Evolutionary conservation across 306 rosid species (phyloP).

Genomic region (Elaeagnus macrophylla): DNA sequence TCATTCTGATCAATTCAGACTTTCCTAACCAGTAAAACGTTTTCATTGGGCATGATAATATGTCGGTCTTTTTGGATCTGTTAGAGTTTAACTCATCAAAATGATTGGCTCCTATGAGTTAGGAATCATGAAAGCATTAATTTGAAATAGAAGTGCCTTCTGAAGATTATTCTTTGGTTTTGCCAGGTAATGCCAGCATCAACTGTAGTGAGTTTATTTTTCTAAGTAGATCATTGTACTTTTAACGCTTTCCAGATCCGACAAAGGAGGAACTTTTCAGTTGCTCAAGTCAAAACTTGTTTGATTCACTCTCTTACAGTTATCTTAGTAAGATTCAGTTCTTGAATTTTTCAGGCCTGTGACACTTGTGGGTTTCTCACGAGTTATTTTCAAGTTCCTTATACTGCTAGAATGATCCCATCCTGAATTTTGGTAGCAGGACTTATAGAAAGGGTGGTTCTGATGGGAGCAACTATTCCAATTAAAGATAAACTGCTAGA

Average conservation of each 20-base stretch:
- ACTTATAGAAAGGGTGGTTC: slow-evolving; percentile 43
- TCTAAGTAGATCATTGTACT: neutral
- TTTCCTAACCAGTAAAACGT: too few species aligned
- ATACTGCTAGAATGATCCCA: slow-evolving; percentile 5
- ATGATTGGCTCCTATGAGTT: too few species aligned
- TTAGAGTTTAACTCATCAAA: too few species aligned
- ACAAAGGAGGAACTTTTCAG: slow-evolving; percentile 45
- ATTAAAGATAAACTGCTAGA: slow-evolving; percentile 39
- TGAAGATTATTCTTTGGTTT: too few species aligned
- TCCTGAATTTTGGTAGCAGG: slow-evolving; percentile 27
- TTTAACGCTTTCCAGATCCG: slow-evolving; percentile 32
- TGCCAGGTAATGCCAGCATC: neutral
- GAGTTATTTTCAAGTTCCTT: slow-evolving; percentile 12
- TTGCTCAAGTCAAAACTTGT: slow-evolving; percentile 4
- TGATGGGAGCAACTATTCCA: slow-evolving; percentile 43
- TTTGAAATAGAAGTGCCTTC: too few species aligned
- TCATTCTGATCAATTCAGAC: too few species aligned
- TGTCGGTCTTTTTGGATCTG: too few species aligned
- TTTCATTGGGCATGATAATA: too few species aligned
- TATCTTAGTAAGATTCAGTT: neutral
- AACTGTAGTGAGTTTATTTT: neutral
- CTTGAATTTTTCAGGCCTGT: slow-evolving; percentile 35
- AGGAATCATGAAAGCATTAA: too few species aligned
- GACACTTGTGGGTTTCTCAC: slow-evolving; percentile 45
- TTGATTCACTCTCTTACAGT: neutral